Evolutionary conservation across 2,329 filamentous ascomycete genomes (phyloP).

Genomic region (Dactylonectria macrodidyma): DNA sequence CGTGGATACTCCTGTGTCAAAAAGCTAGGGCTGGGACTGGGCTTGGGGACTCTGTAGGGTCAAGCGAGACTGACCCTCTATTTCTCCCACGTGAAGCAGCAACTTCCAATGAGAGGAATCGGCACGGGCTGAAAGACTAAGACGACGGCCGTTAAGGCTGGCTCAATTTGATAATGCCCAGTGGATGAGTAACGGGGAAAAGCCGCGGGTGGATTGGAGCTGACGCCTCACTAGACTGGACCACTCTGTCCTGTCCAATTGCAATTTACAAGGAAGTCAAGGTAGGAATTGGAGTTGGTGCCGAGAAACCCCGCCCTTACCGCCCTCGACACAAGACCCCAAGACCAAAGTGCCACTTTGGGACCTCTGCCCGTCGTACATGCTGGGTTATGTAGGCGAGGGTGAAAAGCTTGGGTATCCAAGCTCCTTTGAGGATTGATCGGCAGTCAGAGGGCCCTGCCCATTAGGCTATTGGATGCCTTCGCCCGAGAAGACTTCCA

Average conservation of each 20-base stretch:
- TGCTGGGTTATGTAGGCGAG: constrained; percentile 30
- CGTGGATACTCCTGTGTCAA: constrained; percentile 33
- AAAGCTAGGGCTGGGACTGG: constrained; percentile 38
- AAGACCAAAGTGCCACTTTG: constrained; percentile 36
- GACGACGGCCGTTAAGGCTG: constrained; percentile 35
- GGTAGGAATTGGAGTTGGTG: constrained; percentile 29
- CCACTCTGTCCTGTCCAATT: constrained; percentile 38
- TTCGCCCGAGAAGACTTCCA: constrained; percentile 43
- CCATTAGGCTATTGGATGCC: constrained; percentile 41
- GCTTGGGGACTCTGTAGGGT: constrained; percentile 31
- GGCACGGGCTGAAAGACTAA: constrained; percentile 34
- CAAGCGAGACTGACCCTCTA: constrained; percentile 43
- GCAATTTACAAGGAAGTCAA: constrained; percentile 41
- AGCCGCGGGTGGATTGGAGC: constrained; percentile 47
- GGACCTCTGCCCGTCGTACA: constrained; percentile 31
- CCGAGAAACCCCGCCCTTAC: constrained; percentile 47
- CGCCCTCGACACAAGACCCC: constrained; percentile 31
- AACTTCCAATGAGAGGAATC: constrained; percentile 46
- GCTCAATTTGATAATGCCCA: constrained; percentile 38
- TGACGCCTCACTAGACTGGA: constrained; percentile 38
- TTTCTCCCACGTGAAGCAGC: constrained; percentile 45
- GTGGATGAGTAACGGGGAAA: constrained; percentile 43
- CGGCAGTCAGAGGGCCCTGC: constrained; percentile 41
- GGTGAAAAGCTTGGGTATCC: constrained; percentile 37
- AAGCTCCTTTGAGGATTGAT: constrained; percentile 43